A percentile compares a stretch with the other conserved stretches of the same genome.
Evolutionary conservation across 2,329 filamentous ascomycete species (phyloP).

Genomic region (Tympanopsis confertula): DNA sequence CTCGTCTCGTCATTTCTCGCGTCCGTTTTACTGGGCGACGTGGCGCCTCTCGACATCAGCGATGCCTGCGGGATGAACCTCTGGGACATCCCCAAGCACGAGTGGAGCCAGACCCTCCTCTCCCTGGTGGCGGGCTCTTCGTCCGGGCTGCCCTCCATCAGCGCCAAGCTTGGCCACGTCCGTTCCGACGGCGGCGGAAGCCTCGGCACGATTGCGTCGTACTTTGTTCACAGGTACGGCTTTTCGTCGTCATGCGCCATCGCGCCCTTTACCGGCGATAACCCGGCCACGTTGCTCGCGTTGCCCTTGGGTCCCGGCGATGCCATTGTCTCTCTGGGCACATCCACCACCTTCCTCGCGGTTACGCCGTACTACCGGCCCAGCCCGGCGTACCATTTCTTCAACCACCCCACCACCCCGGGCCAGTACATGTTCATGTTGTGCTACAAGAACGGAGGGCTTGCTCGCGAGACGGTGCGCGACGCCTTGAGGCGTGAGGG

Average conservation of each 20-base stretch:
- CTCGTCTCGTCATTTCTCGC: constrained; percentile 92
- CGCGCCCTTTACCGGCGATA: constrained; percentile 86
- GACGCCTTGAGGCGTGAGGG: constrained; percentile 57
- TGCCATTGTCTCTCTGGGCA: constrained; percentile 88
- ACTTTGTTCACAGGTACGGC: constrained; percentile 70
- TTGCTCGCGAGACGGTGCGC: constrained; percentile 80
- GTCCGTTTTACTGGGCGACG: constrained; percentile 71
- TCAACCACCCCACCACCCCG: constrained; percentile 86
- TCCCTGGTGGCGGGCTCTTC: constrained; percentile 57
- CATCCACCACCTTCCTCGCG: constrained; percentile 95
- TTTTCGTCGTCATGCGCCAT: constrained; percentile 67
- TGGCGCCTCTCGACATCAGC: constrained; percentile 84
- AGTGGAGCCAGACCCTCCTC: constrained; percentile 69
- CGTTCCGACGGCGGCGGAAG: constrained; percentile 68
- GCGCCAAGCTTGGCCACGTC: constrained; percentile 70
- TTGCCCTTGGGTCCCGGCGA: constrained; percentile 78
- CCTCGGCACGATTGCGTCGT: constrained; percentile 64
- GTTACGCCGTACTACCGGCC: constrained; percentile 84
- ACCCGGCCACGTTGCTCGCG: constrained; percentile 86
- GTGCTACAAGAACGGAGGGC: constrained; percentile 96
- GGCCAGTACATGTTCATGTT: constrained; percentile 99
- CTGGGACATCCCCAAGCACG: constrained; percentile 71
- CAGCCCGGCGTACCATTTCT: constrained; percentile 87
- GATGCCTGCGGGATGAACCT: constrained; percentile 96
- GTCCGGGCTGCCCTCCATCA: constrained; percentile 49